Conservation (phyloP, 116 monocot genomes). For the Cymodocea nodosa region DNA sequence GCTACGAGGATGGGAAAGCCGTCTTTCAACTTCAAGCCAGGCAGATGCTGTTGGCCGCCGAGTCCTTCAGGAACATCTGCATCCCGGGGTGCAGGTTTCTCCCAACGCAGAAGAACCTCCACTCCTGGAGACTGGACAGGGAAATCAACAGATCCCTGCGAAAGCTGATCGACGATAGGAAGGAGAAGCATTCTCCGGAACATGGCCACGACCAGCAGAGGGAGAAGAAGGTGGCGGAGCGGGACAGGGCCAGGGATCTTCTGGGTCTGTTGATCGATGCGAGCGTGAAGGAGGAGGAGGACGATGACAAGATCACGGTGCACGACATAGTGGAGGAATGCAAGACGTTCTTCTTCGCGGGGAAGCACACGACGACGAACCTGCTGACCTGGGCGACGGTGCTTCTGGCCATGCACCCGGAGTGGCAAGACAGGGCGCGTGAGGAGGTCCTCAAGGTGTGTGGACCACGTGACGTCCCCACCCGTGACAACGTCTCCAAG, state of each 20-base stretch:
- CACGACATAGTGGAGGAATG: constrained; percentile 92
- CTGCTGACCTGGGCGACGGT: constrained; percentile 91
- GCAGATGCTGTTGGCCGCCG: constrained; percentile 76
- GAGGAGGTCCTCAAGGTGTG: constrained; percentile 74
- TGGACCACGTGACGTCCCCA: constrained; percentile 55
- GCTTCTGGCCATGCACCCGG: constrained; percentile 84
- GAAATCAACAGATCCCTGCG: constrained; percentile 45
- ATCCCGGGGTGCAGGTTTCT: constrained; percentile 93
- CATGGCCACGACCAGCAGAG: neutral
- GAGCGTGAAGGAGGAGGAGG: constrained; percentile 16
- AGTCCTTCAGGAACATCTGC: constrained; percentile 68
- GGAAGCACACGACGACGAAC: constrained; percentile 89
- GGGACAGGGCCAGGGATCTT: constrained; percentile 54
- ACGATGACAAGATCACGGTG: constrained; percentile 22
- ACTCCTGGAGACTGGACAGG: constrained; percentile 74
- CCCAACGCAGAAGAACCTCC: constrained; percentile 65
- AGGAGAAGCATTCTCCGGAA: too few species aligned
- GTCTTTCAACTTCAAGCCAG: constrained; percentile 73
- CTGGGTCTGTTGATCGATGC: constrained; percentile 72
- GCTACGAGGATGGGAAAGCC: constrained; percentile 76
- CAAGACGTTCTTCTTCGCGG: constrained; percentile 98
- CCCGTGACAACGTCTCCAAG: constrained; percentile 59
- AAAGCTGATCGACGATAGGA: constrained; percentile 34
- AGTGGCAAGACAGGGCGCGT: constrained; percentile 82
- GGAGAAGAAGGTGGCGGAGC: neutral